Conservation (phyloP, 2,329 filamentous ascomycete genomes). For the Botrytis fabae region DNA sequence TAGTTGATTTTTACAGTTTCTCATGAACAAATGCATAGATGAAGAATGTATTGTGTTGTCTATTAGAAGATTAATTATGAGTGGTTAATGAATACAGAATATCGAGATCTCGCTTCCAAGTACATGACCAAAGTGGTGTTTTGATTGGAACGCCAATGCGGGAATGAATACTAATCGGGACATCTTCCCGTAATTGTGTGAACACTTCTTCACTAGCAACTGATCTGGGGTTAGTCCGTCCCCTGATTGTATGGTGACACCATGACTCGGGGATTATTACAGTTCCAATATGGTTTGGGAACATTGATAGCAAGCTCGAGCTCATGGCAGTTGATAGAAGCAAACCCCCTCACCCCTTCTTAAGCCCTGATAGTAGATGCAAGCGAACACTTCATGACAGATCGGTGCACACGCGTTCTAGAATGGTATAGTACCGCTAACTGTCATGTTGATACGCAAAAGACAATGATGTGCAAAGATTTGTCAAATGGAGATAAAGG, state of each 20-base stretch:
- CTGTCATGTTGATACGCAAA: not conserved
- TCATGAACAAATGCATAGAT: not conserved
- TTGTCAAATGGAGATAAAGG: not conserved
- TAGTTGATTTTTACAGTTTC: slow-evolving; percentile 2
- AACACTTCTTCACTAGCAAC: not conserved
- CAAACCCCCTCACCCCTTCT: not conserved
- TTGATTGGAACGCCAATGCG: not conserved
- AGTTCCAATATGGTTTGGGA: not conserved
- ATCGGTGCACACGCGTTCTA: not conserved
- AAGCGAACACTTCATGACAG: slow-evolving; percentile 1
- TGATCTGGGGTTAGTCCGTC: not conserved
- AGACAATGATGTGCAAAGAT: not conserved
- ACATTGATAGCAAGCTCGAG: not conserved
- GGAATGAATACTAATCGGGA: not conserved
- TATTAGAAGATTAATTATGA: not conserved
- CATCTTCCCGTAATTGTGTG: not conserved
- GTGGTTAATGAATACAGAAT: not conserved
- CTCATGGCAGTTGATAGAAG: not conserved
- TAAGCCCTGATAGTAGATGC: not conserved
- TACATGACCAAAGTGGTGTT: not conserved
- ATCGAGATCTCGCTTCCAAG: not conserved
- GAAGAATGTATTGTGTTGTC: not conserved
- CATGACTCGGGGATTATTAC: not conserved
- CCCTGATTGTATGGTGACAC: not conserved
- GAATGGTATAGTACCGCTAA: not conserved